These are phyloP conservation scores for Ochromonas danica DNA, from an alignment of 108 stramenopile genomes.

Conservation along the genomic window DNA sequence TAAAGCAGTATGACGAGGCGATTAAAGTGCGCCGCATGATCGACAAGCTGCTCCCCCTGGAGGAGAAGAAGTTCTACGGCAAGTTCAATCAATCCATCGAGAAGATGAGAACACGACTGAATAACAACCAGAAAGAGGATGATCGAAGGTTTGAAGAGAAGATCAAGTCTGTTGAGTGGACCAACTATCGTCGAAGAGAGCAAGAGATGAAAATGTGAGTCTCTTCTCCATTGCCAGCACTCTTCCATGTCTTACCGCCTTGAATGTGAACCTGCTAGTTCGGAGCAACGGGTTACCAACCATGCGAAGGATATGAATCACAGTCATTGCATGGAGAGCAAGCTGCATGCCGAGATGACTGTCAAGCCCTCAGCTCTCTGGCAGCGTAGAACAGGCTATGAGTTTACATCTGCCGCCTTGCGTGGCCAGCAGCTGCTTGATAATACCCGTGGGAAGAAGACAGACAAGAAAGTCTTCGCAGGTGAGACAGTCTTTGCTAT, in stretches of 20 bases:
- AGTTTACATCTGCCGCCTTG: neutral
- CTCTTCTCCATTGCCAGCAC: no score
- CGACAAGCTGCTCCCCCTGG: neutral
- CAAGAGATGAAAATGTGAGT: neutral
- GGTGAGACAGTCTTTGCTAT: no score
- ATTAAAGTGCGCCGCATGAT: slow-evolving; percentile 23
- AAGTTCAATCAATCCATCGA: slow-evolving; percentile 2
- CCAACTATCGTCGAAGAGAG: neutral
- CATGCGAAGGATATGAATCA: slow-evolving; percentile 5
- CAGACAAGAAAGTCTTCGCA: neutral
- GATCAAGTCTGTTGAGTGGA: neutral
- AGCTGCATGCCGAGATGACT: neutral
- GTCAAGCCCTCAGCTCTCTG: slow-evolving; percentile 23
- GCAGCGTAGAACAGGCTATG: neutral
- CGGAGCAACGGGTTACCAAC: neutral
- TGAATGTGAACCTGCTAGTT: neutral
- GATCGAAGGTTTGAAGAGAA: neutral
- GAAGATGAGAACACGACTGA: neutral
- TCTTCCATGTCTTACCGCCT: neutral
- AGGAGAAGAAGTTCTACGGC: neutral
- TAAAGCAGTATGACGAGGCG: slow-evolving; percentile 16
- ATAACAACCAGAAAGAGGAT: neutral
- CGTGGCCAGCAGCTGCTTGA: neutral
- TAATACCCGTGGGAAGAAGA: neutral
- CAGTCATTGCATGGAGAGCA: neutral